Evolutionary conservation across 1,139 yeast genomes (phyloP).

Genomic region (Pichia sp.): DNA sequence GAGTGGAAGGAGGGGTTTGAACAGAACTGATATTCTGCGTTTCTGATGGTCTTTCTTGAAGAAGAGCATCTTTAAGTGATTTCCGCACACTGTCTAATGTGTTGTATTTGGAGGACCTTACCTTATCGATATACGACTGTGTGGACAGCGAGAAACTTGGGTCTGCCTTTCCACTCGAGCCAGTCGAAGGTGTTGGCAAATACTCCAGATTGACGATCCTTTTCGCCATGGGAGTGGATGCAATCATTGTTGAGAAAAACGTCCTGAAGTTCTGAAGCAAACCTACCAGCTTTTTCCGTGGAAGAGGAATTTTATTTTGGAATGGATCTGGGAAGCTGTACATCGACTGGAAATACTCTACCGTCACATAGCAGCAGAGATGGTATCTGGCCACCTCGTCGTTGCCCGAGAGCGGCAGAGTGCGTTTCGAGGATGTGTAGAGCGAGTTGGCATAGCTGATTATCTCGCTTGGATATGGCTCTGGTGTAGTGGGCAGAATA

Average conservation of each 20-base stretch:
- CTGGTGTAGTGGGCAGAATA: slow-evolving; percentile 47
- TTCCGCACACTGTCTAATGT: slow-evolving; percentile 1
- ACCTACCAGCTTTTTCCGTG: slow-evolving; percentile 42
- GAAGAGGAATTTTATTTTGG: slow-evolving; percentile 51
- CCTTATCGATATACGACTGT: slow-evolving; percentile 11
- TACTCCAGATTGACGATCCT: slow-evolving; percentile 4
- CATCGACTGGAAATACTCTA: slow-evolving; percentile 44
- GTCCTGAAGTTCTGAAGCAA: slow-evolving; percentile 44
- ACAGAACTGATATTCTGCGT: not conserved
- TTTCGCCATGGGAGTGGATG: slow-evolving; percentile 14
- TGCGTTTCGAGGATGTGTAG: slow-evolving; percentile 47
- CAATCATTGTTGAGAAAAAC: slow-evolving; percentile 2
- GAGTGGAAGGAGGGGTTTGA: slow-evolving; percentile 23
- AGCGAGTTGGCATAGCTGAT: slow-evolving; percentile 48
- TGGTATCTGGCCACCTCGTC: slow-evolving; percentile 64
- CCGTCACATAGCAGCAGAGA: slow-evolving; percentile 58
- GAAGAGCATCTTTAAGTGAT: slow-evolving; percentile 4
- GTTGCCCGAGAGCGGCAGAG: slow-evolving; percentile 39
- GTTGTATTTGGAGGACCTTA: slow-evolving; percentile 5
- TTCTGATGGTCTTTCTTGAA: not conserved
- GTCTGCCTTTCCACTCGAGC: not conserved
- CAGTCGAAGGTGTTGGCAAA: slow-evolving; percentile 1
- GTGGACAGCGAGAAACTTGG: slow-evolving; percentile 1
- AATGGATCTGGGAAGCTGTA: slow-evolving; percentile 46
- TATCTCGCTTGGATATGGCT: slow-evolving; percentile 46